A percentile compares a stretch with the other conserved stretches of the same genome.
Evolutionary conservation across 73 alveolate genomes (phyloP).

Genomic region (Effrenium voratum): DNA sequence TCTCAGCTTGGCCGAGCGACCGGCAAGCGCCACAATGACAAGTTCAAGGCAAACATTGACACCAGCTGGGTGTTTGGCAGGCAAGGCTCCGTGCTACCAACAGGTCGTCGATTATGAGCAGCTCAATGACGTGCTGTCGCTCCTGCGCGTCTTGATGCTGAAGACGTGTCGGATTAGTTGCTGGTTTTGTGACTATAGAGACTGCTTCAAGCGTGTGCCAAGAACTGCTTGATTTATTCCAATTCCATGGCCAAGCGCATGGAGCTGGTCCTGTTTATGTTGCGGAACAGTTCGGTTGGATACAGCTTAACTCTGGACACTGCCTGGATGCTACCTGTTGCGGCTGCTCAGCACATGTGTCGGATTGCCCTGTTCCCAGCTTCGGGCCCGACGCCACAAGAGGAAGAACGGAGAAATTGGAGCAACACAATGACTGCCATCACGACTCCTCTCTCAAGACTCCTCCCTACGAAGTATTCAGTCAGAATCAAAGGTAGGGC

Average conservation of each 20-base stretch:
- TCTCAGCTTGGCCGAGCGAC: neutral
- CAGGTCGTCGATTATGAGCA: slow-evolving; percentile 21
- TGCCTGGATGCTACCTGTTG: too few relatives aligned
- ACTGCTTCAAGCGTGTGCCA: neutral
- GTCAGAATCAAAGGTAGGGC: too few relatives aligned
- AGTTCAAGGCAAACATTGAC: too few relatives aligned
- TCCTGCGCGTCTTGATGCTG: neutral
- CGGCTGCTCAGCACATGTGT: slow-evolving; percentile 99
- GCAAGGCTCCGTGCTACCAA: slow-evolving; percentile 28
- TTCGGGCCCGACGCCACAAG: too few relatives aligned
- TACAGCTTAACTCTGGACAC: too few relatives aligned
- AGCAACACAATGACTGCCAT: too few relatives aligned
- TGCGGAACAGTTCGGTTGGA: neutral
- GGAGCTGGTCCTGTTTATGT: slow-evolving; percentile 98
- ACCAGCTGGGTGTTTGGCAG: too few relatives aligned
- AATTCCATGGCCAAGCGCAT: slow-evolving; percentile 94
- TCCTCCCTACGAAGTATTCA: too few relatives aligned
- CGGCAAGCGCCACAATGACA: too few relatives aligned
- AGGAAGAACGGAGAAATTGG: too few relatives aligned
- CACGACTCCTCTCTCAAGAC: too few relatives aligned
- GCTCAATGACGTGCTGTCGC: slow-evolving; percentile 11
- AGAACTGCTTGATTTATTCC: slow-evolving; percentile 94
- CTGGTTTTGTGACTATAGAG: neutral
- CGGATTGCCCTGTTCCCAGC: slow-evolving; percentile 96
- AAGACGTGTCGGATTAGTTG: neutral